Conservation (phyloP, 179 eudicot genomes). For the Silene coronaria region DNA sequence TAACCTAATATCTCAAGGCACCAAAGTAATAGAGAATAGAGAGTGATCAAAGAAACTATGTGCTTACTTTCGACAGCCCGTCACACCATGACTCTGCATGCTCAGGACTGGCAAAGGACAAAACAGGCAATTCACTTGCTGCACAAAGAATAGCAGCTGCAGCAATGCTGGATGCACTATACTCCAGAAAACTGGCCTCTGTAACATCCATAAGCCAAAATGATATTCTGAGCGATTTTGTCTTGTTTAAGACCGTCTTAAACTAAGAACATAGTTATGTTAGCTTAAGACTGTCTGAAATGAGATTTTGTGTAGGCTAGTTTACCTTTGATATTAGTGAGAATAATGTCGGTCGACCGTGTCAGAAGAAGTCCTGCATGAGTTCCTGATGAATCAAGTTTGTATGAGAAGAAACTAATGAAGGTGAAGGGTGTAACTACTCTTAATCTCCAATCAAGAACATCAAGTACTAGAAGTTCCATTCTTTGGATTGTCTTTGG, state of each 20-base stretch:
- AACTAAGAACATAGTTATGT: too few species aligned
- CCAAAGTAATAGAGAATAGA: too few species aligned
- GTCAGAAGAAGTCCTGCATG: constrained; percentile 44
- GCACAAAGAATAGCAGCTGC: constrained; percentile 76
- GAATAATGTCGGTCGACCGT: constrained; percentile 54
- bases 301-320: too few species aligned
- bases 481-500: constrained; percentile 68
- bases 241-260: too few species aligned
- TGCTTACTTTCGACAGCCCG: constrained; percentile 76
- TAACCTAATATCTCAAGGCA: too few species aligned
- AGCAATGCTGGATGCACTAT: constrained; percentile 80
- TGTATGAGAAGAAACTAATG: constrained; percentile 58
- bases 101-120: constrained; percentile 56
- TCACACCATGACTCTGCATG: constrained; percentile 80
- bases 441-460: constrained; percentile 78
- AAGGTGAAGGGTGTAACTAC: constrained; percentile 67
- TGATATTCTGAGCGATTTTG: not conserved
- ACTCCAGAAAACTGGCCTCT: constrained; percentile 67
- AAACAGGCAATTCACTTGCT: constrained; percentile 57
- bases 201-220: constrained; percentile 17
- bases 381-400: constrained; percentile 55
- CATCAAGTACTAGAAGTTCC: constrained; percentile 72
- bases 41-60: not conserved
- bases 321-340: constrained; percentile 60
- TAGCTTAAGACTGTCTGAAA: too few species aligned